phyloP scores from a whole-genome alignment of 2,329 filamentous ascomycete species.

The Penicillium sp. region DNA sequence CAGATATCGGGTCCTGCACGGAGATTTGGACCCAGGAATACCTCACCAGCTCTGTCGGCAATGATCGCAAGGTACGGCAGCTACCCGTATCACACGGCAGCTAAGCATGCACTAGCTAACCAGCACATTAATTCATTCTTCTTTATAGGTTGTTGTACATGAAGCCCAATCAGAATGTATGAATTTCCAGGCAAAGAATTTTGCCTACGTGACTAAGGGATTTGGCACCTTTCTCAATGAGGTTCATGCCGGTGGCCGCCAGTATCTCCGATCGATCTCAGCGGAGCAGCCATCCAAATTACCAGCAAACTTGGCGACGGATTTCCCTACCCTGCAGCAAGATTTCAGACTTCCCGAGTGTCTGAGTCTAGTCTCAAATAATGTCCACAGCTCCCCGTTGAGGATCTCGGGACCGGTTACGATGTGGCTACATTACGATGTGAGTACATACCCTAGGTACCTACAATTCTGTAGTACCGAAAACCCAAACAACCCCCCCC shows the following conservation, averaged over 20 bases:
- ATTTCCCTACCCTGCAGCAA: conserved; percentile 68
- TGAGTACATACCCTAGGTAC: conserved; percentile 33
- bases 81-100: conserved; percentile 19
- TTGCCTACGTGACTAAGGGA: conserved; percentile 67
- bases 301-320: conserved; percentile 67
- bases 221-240: conserved; percentile 68
- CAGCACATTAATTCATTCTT: neutral
- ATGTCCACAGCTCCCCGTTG: conserved; percentile 74
- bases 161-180: conserved; percentile 65
- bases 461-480: neutral
- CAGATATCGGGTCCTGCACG: conserved; percentile 68
- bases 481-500: neutral
- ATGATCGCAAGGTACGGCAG: conserved; percentile 57
- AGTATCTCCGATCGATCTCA: conserved; percentile 81
- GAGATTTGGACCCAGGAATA: conserved; percentile 68
- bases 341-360: conserved; percentile 71
- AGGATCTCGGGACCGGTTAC: conserved; percentile 77
- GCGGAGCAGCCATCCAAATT: conserved; percentile 64
- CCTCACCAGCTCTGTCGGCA: conserved; percentile 62
- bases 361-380: conserved; percentile 59
- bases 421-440: conserved; percentile 91
- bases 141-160: conserved; percentile 68
- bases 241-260: conserved; percentile 58
- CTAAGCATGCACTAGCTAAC: neutral
- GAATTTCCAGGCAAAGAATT: conserved; percentile 84